Evolutionary conservation across 148 eudicot species (phyloP), one percentile per base, ranked within the genome.

Genomic region (Dianthus caryophyllus): DNA sequence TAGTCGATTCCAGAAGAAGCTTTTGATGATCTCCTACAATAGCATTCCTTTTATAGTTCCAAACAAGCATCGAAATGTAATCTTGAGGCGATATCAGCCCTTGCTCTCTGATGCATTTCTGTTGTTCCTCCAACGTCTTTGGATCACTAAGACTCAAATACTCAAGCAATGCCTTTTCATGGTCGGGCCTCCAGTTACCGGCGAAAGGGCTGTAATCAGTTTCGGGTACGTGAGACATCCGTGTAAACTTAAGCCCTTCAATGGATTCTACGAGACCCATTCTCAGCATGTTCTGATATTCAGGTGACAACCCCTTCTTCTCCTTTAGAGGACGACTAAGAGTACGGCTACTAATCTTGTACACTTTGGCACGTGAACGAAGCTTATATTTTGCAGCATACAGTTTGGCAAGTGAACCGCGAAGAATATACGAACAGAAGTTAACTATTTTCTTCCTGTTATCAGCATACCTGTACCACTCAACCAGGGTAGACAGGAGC

Each of bases 331-430:
- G 98, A 38, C 95, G 98, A 66, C 88, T 82, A 25, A 92, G 90
- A 58, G 82, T 89, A 43, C 91, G 80, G 16, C 83, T 80, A 82
- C 94, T 88, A 72, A 92, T 85, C 75, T 85, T 92, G 71, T 92
- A 92, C 46, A 92, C 98, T 77, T 92, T 92, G 52, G 97, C 97
- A 61, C 97, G 80, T 52, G 96, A 92, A 61, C 96, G 83, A 36
- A 92, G 94, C 83, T 89, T 92, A 79, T 92, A 89, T 71, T 92
- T 92, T 52, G 98, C 98, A 77, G 98, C 98, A 84, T 92, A 92
- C 29, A 89, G 96, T 84, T 92, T 92, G 1, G 98, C 96, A 64
- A 92, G 98, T 17, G 98, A 91, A 16, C 97, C 97, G 63, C 97
- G 78, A 29, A 91, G 55, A 26, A 91, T 91, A 71, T 91, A 91